Evolutionary conservation across 306 rosid species (phyloP).

Genomic region (Vigna hirtella): DNA sequence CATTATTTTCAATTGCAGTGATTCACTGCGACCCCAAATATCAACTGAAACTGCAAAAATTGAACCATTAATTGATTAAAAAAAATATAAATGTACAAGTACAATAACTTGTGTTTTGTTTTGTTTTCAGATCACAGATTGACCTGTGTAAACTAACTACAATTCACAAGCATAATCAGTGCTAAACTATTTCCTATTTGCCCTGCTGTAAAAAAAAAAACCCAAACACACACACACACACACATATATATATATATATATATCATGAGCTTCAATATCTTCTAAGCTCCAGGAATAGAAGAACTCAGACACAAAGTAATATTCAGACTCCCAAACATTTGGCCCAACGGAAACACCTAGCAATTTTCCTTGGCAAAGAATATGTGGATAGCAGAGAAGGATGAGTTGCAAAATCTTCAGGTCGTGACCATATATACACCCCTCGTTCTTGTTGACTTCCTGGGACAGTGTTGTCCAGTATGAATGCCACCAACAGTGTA

Average conservation of each 20-base stretch:
- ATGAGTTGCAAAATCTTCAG: constrained; percentile 62
- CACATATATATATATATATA: too few species aligned
- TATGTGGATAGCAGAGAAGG: constrained; percentile 60
- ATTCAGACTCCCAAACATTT: constrained; percentile 56
- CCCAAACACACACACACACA: background rate
- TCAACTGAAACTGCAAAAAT: constrained; percentile 9
- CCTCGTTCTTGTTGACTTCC: constrained; percentile 80
- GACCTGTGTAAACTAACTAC: constrained; percentile 6
- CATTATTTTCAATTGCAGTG: background rate
- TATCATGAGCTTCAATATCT: constrained; percentile 27
- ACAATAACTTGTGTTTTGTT: background rate
- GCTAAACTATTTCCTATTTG: constrained; percentile 37
- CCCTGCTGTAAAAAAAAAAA: constrained; percentile 20
- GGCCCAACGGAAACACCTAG: constrained; percentile 50
- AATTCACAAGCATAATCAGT: constrained; percentile 37
- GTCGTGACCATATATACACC: constrained; percentile 65
- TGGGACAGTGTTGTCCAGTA: constrained; percentile 78
- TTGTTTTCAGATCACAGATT: constrained; percentile 14
- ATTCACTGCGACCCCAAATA: background rate
- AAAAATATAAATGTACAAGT: constrained; percentile 33
- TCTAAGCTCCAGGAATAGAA: background rate
- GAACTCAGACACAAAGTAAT: background rate
- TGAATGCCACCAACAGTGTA: constrained; percentile 66
- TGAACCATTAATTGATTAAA: constrained; percentile 14
- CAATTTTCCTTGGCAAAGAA: constrained; percentile 66